Evolutionary conservation across 2,329 filamentous ascomycete genomes (phyloP).

Genomic region (Metarhizium humberi): DNA sequence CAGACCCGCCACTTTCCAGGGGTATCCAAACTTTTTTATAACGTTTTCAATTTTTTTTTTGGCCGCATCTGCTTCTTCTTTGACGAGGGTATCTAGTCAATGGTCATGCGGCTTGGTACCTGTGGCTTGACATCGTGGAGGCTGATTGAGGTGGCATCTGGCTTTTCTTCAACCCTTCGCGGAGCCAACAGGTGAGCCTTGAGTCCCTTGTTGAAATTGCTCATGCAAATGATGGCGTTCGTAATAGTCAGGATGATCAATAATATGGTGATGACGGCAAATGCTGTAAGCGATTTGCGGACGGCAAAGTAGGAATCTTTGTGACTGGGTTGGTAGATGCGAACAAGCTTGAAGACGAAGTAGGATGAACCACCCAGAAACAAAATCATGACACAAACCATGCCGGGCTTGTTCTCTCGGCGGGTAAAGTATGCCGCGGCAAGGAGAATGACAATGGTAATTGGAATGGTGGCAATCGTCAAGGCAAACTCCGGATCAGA

Average conservation of each 20-base stretch:
- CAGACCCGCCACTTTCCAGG: conserved; percentile 2
- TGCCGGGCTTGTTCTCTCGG: conserved; percentile 71
- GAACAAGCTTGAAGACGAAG: conserved; percentile 95
- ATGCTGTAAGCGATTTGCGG: conserved; percentile 78
- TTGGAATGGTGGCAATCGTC: conserved; percentile 80
- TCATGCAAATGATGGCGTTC: conserved; percentile 78
- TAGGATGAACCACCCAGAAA: conserved; percentile 87
- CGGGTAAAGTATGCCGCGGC: conserved; percentile 79
- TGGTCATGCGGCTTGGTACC: conserved; percentile 49
- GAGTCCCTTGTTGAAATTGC: conserved; percentile 83
- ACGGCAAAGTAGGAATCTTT: conserved; percentile 62
- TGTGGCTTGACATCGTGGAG: conserved; percentile 48
- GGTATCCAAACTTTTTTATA: neutral
- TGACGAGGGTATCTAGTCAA: conserved; percentile 35
- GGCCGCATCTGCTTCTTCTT: neutral
- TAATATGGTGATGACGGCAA: conserved; percentile 85
- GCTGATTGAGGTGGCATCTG: conserved; percentile 46
- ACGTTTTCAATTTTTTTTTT: neutral
- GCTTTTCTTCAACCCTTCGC: conserved; percentile 41
- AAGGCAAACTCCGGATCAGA: conserved; percentile 70
- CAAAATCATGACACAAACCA: conserved; percentile 68
- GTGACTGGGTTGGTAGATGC: conserved; percentile 71
- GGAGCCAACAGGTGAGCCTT: conserved; percentile 70
- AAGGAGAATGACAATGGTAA: conserved; percentile 83
- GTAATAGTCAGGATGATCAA: conserved; percentile 81